Evolutionary conservation across 2,329 filamentous ascomycete genomes (phyloP).

Genomic region (Beauveria brongniartii): DNA sequence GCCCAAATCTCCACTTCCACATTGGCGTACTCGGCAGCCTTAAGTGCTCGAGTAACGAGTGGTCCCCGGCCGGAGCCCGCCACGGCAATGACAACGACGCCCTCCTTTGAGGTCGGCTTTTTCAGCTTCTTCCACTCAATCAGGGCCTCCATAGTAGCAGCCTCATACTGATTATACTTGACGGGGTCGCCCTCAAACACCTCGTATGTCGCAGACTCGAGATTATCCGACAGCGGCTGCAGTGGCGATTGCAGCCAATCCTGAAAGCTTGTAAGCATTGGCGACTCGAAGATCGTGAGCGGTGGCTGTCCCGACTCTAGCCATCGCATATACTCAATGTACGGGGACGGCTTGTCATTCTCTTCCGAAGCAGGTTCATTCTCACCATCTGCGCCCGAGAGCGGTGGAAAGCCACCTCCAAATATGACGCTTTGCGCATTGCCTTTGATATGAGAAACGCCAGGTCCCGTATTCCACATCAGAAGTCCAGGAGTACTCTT

Average conservation of each 20-base stretch:
- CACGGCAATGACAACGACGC: constrained; percentile 76
- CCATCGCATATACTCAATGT: constrained; percentile 76
- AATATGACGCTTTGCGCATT: neutral
- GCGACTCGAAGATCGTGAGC: constrained; percentile 41
- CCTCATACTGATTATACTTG: constrained; percentile 95
- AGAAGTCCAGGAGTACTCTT: constrained; percentile 56
- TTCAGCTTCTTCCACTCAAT: constrained; percentile 65
- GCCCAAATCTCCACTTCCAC: constrained; percentile 82
- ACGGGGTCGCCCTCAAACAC: constrained; percentile 98
- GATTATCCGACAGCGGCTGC: constrained; percentile 89
- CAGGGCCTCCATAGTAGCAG: constrained; percentile 72
- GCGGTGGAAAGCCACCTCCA: constrained; percentile 51
- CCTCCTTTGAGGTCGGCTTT: constrained; percentile 63
- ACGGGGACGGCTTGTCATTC: constrained; percentile 28
- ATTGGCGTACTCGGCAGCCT: constrained; percentile 67
- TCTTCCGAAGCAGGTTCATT: constrained; percentile 17
- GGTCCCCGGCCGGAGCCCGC: constrained; percentile 90
- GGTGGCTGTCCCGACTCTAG: constrained; percentile 74
- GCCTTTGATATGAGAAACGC: constrained; percentile 25
- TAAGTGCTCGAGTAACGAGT: constrained; percentile 77
- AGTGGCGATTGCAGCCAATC: constrained; percentile 94
- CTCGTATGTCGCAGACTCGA: constrained; percentile 96
- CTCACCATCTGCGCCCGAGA: constrained; percentile 53
- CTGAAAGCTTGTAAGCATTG: constrained; percentile 56
- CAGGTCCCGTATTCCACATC: constrained; percentile 53